Percentiles rank a stretch among this genome's conserved stretches.
These are phyloP conservation scores for Adiantum capillusveneris DNA, from an alignment of 75 land plant genomes.

Conservation along the genomic window DNA sequence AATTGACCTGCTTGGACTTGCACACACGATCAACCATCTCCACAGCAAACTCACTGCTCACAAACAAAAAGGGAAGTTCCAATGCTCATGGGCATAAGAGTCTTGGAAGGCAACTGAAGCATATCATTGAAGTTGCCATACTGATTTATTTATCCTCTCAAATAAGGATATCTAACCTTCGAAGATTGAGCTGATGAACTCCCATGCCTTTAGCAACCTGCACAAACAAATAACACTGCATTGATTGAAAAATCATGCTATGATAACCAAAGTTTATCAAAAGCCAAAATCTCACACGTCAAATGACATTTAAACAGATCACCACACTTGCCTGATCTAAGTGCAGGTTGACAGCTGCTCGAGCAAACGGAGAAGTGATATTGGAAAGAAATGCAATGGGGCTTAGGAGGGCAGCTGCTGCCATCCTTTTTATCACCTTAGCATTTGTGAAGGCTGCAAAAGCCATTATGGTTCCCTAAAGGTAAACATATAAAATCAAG, in stretches of 20 bases:
- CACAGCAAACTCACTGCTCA: conserved; percentile 45
- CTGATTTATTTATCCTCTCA: no score
- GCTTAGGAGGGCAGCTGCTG: conserved; percentile 77
- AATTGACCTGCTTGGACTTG: conserved; percentile 41
- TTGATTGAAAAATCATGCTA: no score
- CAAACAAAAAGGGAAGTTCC: no score
- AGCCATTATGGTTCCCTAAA: conserved; percentile 86
- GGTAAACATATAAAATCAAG: conserved; percentile 7
- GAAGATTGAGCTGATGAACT: conserved; percentile 72
- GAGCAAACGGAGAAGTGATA: conserved; percentile 53
- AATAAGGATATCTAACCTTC: conserved; percentile 60
- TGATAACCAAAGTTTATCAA: not conserved
- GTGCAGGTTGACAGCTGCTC: conserved; percentile 46
- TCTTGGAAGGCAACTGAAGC: no score
- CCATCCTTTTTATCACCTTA: conserved; percentile 48
- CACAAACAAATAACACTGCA: no score
- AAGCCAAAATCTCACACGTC: not conserved
- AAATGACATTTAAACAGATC: not conserved
- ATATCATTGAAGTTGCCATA: no score
- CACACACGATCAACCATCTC: conserved; percentile 59
- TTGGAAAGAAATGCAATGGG: conserved; percentile 83
- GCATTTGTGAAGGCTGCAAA: conserved; percentile 79
- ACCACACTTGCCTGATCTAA: conserved; percentile 41
- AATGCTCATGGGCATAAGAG: no score
- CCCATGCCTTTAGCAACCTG: conserved; percentile 46